Evolutionary conservation across 306 rosid genomes (phyloP).

Genomic region (Fragaria nilgerrensis): DNA sequence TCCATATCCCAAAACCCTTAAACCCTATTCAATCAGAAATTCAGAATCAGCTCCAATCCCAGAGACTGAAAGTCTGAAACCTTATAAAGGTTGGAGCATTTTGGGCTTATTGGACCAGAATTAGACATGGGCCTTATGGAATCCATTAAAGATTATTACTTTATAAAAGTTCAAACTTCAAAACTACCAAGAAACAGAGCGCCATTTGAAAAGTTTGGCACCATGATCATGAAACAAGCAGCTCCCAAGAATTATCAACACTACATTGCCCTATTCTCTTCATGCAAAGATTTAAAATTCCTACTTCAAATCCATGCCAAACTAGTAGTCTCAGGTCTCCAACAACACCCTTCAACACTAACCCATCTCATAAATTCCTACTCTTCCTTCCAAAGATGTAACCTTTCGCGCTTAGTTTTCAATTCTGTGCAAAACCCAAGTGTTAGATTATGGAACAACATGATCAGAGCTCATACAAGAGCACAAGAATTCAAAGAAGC

Average conservation of each 20-base stretch:
- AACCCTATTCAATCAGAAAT: conserved; percentile 9
- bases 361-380: conserved; percentile 51
- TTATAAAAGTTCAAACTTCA: background rate
- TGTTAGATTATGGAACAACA: conserved; percentile 47
- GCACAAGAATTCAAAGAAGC: conserved; percentile 35
- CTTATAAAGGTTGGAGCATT: no score
- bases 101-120: conserved; percentile 1
- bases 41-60: background rate
- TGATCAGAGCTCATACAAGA: conserved; percentile 54
- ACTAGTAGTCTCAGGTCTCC: conserved; percentile 46
- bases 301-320: conserved; percentile 57
- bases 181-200: background rate
- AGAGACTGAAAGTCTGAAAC: background rate
- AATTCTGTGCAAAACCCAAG: conserved; percentile 41
- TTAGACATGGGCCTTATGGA: background rate
- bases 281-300: conserved; percentile 52
- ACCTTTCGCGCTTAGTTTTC: conserved; percentile 29
- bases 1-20: conserved; percentile 42
- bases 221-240: conserved; percentile 13
- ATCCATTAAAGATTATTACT: no score
- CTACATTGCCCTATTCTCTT: conserved; percentile 41
- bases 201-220: background rate
- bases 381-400: conserved; percentile 26
- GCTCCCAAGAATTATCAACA: conserved; percentile 13
- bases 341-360: conserved; percentile 24